These are phyloP conservation scores for Cyclotella kingstonii DNA, from an alignment of 108 stramenopile genomes.

Conservation along the genomic window DNA sequence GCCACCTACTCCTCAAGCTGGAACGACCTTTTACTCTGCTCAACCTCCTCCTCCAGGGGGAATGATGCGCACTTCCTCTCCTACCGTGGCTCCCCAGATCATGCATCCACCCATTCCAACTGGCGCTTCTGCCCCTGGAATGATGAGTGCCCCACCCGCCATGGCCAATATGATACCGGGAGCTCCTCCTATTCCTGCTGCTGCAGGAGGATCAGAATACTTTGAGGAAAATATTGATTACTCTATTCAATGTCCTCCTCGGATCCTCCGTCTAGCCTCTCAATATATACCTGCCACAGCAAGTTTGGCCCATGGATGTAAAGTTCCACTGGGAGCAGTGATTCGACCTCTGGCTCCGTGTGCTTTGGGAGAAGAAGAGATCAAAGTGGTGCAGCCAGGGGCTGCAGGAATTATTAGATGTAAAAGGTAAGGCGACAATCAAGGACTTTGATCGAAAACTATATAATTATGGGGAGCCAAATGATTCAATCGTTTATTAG, in stretches of 20 bases:
- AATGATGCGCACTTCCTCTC: too few species aligned
- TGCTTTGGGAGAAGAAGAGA: slow-evolving; percentile 52
- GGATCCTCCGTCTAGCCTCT: slow-evolving; percentile 58
- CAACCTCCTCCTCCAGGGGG: slow-evolving; percentile 10
- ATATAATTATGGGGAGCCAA: slow-evolving; percentile 8
- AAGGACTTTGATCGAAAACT: too few species aligned
- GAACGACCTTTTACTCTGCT: slow-evolving; percentile 4
- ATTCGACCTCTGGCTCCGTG: slow-evolving; percentile 79
- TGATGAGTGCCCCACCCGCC: not conserved
- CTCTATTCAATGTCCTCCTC: slow-evolving; percentile 62
- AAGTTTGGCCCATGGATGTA: slow-evolving; percentile 49
- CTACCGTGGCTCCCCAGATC: slow-evolving; percentile 6
- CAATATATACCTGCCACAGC: slow-evolving; percentile 58
- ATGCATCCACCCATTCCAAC: not conserved
- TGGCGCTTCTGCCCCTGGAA: slow-evolving; percentile 15
- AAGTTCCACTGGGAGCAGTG: slow-evolving; percentile 78
- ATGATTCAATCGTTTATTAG: slow-evolving; percentile 11
- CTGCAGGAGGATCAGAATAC: slow-evolving; percentile 8
- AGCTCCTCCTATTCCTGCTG: not conserved
- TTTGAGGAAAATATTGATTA: slow-evolving; percentile 71
- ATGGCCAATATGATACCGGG: slow-evolving; percentile 4
- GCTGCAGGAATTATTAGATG: slow-evolving; percentile 95
- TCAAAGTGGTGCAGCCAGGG: slow-evolving; percentile 91
- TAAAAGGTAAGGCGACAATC: slow-evolving; percentile 56
- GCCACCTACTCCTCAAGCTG: slow-evolving; percentile 16